phyloP scores from a whole-genome alignment of 257 asterid genomes.

The Verbena officinalis region DNA sequence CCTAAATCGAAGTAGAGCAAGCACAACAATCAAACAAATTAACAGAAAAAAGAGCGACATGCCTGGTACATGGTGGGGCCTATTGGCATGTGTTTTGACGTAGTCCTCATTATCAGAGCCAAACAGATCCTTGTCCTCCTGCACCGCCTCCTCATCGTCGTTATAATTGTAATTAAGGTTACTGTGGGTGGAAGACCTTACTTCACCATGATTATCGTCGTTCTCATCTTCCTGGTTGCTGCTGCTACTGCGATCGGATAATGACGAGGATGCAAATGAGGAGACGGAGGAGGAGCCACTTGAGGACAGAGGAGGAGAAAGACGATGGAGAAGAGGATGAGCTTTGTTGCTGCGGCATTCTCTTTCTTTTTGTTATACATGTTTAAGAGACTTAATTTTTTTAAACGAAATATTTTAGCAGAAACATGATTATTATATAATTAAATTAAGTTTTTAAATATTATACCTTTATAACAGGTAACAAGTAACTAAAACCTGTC shows the following conservation, averaged over 20 bases:
- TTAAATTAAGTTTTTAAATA: no score
- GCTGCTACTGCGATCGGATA: constrained; percentile 61
- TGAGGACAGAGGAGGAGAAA: constrained; percentile 52
- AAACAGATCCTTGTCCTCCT: constrained; percentile 81
- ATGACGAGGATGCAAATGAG: constrained; percentile 54
- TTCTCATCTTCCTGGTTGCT: constrained; percentile 50
- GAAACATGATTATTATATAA: no score
- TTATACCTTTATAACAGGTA: no score
- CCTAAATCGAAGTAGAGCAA: no score
- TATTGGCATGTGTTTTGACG: constrained; percentile 60
- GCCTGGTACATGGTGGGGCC: constrained; percentile 84
- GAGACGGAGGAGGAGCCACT: constrained; percentile 54
- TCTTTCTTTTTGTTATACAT: constrained; percentile 34
- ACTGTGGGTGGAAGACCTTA: no score
- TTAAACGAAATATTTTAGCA: no score
- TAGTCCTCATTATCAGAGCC: constrained; percentile 92
- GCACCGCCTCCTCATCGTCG: constrained; percentile 41
- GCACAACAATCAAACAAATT: neutral
- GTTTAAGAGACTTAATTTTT: no score
- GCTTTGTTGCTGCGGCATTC: constrained; percentile 40
- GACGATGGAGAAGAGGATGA: constrained; percentile 56
- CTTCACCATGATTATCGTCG: constrained; percentile 45
- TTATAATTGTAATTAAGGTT: no score
- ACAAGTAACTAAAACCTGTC: no score
- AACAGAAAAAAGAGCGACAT: constrained; percentile 8